Conservation (phyloP, 345 rosid genomes). For the Citrus reticulata region DNA sequence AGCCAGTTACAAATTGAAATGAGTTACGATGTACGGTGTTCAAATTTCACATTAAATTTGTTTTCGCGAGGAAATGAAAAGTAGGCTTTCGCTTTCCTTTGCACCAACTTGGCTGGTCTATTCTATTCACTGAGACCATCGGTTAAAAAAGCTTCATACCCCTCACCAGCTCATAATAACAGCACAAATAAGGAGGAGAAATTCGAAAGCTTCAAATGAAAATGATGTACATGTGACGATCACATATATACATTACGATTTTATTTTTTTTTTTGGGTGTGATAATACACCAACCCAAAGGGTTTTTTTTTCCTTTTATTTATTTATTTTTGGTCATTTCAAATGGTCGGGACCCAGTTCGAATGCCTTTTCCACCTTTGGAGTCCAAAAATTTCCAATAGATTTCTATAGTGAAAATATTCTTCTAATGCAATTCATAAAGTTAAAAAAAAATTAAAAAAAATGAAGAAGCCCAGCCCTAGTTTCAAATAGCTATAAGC, state of each 20-base stretch:
- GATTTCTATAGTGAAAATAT: too few relatives aligned
- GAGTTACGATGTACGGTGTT: not conserved
- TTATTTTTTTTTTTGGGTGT: too few relatives aligned
- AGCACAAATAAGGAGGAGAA: not conserved
- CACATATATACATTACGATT: too few relatives aligned
- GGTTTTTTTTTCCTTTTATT: accelerated
- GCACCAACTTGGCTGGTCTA: not conserved
- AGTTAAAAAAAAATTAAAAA: not conserved
- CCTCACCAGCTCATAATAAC: not conserved
- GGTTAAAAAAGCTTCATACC: not conserved
- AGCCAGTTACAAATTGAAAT: not conserved
- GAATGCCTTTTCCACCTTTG: too few relatives aligned
- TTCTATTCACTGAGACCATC: not conserved
- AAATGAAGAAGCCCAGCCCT: not conserved
- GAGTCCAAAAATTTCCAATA: too few relatives aligned
- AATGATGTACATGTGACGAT: not conserved
- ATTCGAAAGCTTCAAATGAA: not conserved
- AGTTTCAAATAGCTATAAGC: not conserved
- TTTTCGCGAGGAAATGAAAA: not conserved
- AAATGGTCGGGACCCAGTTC: too few relatives aligned
- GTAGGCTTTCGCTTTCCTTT: not conserved
- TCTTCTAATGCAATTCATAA: not conserved
- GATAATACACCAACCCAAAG: too few relatives aligned
- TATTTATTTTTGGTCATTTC: too few relatives aligned
- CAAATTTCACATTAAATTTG: not conserved